Percentiles rank a stretch among this genome's conserved stretches.
phyloP scores from a whole-genome alignment of 805 yeast genomes.

The Yamadazyma philogaea region DNA sequence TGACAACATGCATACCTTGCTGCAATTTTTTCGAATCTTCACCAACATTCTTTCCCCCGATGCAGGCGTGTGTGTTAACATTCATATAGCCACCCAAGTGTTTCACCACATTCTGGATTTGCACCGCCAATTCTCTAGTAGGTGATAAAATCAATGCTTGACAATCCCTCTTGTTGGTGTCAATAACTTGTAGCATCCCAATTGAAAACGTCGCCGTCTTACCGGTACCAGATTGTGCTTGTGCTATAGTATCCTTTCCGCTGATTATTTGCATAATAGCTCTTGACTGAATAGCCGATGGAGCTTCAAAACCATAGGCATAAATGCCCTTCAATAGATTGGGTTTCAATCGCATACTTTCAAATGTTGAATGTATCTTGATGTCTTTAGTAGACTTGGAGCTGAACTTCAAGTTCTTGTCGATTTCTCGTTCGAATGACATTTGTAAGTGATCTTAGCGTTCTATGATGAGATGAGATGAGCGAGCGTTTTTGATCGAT shows the following conservation, averaged over 20 bases:
- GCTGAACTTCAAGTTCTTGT: slow-evolving; percentile 18
- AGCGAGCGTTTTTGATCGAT: slow-evolving; percentile 1
- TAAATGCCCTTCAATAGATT: slow-evolving; percentile 54
- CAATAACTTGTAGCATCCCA: slow-evolving; percentile 85
- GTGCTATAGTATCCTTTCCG: slow-evolving; percentile 95
- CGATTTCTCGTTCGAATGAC: slow-evolving; percentile 12
- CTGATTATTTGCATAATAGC: slow-evolving; percentile 93
- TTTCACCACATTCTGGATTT: slow-evolving; percentile 83
- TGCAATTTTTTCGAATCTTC: slow-evolving; percentile 74
- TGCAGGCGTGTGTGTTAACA: slow-evolving; percentile 83
- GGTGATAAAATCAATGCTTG: slow-evolving; percentile 94
- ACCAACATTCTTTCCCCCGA: slow-evolving; percentile 86
- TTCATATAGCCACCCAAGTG: slow-evolving; percentile 87
- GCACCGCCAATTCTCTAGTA: slow-evolving; percentile 93
- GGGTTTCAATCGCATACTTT: slow-evolving; percentile 40
- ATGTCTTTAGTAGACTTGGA: slow-evolving; percentile 49
- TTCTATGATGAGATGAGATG: slow-evolving; percentile 10
- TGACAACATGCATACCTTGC: slow-evolving; percentile 85
- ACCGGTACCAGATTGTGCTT: slow-evolving; percentile 99
- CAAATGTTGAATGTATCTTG: slow-evolving; percentile 47
- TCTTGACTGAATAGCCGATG: slow-evolving; percentile 96
- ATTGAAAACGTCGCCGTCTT: slow-evolving; percentile 98
- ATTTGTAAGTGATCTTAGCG: background rate
- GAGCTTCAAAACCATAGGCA: slow-evolving; percentile 92
- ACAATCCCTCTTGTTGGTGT: slow-evolving; percentile 64